Evolutionary conservation across 2,329 filamentous ascomycete genomes (phyloP).

Genomic region (Aureobasidium vineae): DNA sequence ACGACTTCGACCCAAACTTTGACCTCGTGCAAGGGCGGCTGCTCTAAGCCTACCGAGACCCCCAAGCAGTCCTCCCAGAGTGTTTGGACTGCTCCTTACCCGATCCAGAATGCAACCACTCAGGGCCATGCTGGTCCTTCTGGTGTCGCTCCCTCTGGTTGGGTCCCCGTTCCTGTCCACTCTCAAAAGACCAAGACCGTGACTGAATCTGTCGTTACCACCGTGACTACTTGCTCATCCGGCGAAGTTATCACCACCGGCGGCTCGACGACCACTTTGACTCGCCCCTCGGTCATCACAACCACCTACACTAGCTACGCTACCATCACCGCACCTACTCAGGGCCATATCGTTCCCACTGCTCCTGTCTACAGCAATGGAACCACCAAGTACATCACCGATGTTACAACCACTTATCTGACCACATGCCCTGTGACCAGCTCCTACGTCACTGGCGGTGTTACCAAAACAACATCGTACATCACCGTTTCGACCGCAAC

Average conservation of each 20-base stretch:
- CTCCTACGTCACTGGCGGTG: neutral
- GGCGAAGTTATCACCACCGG: conserved; percentile 4
- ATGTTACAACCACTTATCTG: conserved; percentile 20
- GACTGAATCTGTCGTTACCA: neutral
- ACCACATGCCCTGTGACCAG: conserved; percentile 27
- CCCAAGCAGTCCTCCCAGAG: neutral
- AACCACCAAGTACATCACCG: neutral
- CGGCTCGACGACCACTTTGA: conserved; percentile 4
- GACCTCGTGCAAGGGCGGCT: conserved; percentile 8
- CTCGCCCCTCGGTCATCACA: neutral
- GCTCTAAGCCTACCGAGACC: neutral
- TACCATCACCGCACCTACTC: conserved; percentile 15
- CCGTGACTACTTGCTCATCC: conserved; percentile 17
- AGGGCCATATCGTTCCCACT: neutral
- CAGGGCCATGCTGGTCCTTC: neutral
- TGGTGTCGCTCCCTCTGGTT: neutral
- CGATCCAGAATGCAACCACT: neutral
- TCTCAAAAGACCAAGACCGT: conserved; percentile 2
- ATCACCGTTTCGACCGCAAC: conserved; percentile 14
- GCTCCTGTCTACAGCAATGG: neutral
- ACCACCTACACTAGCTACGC: conserved; percentile 7
- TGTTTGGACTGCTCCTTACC: conserved; percentile 2
- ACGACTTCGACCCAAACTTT: conserved; percentile 7
- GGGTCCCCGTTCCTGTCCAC: neutral
- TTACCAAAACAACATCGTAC: conserved; percentile 17